A percentile compares a stretch with the other conserved stretches of the same genome.
phyloP scores from a whole-genome alignment of 306 rosid species.

The barrel medic (Medicago truncatula) region DNA sequence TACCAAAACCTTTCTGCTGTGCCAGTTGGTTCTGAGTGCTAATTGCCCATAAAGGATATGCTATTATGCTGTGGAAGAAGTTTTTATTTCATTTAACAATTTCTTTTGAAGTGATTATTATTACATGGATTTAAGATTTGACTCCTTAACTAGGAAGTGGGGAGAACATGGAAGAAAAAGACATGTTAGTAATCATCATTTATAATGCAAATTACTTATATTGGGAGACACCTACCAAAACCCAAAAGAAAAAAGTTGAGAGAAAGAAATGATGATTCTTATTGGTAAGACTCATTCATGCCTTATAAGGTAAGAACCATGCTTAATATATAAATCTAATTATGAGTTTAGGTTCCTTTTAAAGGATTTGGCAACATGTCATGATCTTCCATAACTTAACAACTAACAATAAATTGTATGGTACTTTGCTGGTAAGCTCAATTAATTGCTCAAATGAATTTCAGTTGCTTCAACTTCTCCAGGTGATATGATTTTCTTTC shows the following conservation, averaged over 20 bases:
- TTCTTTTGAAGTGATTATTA: conserved; percentile 6
- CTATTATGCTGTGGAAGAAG: conserved; percentile 19
- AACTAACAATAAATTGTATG: conserved; percentile 45
- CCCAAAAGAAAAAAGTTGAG: conserved; percentile 14
- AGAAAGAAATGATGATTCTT: conserved; percentile 40
- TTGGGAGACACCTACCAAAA: conserved; percentile 43
- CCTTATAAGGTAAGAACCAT: conserved; percentile 51
- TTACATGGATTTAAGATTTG: conserved; percentile 4
- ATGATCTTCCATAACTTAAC: conserved; percentile 64
- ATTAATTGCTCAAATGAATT: conserved; percentile 53
- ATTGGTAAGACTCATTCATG: conserved; percentile 48
- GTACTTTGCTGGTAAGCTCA: conserved; percentile 48
- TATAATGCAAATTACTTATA: conserved; percentile 29
- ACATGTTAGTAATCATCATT: conserved; percentile 20
- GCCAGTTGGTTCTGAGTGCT: conserved; percentile 22
- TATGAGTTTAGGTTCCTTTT: conserved; percentile 37
- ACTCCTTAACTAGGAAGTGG: conserved; percentile 15
- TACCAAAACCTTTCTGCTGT: conserved; percentile 21
- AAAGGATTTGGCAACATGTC: conserved; percentile 69
- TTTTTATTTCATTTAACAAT: not conserved
- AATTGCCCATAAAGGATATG: conserved; percentile 30
- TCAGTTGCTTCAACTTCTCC: conserved; percentile 43
- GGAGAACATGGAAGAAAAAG: not conserved
- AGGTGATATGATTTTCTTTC: conserved; percentile 48
- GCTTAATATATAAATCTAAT: conserved; percentile 43